Evolutionary conservation across 225 moss, liverwort and hornwort genomes (phyloP).

Genomic region (Anthoceros angustus): DNA sequence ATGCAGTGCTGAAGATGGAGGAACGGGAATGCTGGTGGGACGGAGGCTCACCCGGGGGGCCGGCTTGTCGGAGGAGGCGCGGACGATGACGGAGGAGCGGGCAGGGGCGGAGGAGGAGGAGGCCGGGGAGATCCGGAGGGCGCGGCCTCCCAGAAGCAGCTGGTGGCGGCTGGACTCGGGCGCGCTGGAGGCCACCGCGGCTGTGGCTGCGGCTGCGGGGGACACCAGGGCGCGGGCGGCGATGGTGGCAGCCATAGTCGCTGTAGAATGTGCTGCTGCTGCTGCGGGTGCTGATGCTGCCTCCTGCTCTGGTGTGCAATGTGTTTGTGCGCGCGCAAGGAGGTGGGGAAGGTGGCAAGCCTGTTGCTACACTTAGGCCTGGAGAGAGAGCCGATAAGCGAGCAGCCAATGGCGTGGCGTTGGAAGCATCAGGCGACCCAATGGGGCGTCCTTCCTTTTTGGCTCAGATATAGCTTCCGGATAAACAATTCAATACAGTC

Average conservation of each 20-base stretch:
- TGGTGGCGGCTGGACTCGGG: constrained; percentile 3
- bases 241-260: constrained; percentile 2
- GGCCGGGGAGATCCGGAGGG: background rate
- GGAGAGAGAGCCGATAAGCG: constrained; percentile 5
- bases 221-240: background rate
- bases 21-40: background rate
- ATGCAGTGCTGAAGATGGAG: no score
- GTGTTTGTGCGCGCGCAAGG: background rate
- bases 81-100: background rate
- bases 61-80: background rate
- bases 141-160: constrained; percentile 1
- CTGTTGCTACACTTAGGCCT: background rate
- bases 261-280: background rate
- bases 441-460: background rate
- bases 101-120: background rate
- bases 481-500: background rate
- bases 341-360: background rate
- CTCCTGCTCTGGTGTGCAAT: background rate
- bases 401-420: background rate
- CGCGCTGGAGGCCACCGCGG: constrained; percentile 2
- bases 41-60: background rate
- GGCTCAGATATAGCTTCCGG: constrained; percentile 1
- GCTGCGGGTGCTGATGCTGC: background rate
- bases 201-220: background rate
- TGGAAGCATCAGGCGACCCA: constrained; percentile 1